A percentile compares a stretch with the other conserved stretches of the same genome.
These are phyloP conservation scores for Asterophora lycoperdoides DNA, from an alignment of 768 basidiomycete genomes.

Conservation along the genomic window DNA sequence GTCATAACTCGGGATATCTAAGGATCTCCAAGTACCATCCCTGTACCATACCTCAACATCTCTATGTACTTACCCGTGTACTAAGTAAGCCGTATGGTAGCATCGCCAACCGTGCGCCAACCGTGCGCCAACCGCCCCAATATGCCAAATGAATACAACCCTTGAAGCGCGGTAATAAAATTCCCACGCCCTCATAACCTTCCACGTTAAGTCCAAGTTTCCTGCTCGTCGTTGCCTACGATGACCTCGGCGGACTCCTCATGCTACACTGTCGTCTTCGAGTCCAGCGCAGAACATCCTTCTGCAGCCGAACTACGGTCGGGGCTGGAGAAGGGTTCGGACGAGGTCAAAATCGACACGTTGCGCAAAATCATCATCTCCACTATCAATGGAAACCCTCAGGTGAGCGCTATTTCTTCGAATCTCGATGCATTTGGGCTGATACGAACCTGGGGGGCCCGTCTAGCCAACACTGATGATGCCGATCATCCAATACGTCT, in stretches of 20 bases:
- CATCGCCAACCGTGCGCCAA: no score
- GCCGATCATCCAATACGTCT: conserved; percentile 97
- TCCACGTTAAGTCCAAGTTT: conserved; percentile 13
- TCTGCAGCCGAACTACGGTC: conserved; percentile 79
- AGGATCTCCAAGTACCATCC: no score
- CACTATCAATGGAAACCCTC: conserved; percentile 91
- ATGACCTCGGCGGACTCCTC: conserved; percentile 49
- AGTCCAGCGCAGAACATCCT: conserved; percentile 69
- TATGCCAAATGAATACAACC: no score
- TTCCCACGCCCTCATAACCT: conserved; percentile 16
- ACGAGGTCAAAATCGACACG: conserved; percentile 95
- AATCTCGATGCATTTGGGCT: not conserved
- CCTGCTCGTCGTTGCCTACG: conserved; percentile 12
- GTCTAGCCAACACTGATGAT: conserved; percentile 85
- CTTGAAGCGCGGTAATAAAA: conserved; percentile 6
- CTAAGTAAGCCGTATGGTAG: no score
- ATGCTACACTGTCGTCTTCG: conserved; percentile 78
- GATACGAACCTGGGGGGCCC: not conserved
- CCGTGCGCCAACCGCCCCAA: no score
- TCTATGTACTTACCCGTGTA: no score
- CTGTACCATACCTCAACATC: no score
- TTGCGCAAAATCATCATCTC: conserved; percentile 90
- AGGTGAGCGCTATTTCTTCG: conserved; percentile 46
- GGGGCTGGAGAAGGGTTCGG: conserved; percentile 89
- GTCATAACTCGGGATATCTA: no score